phyloP scores from a whole-genome alignment of 31 red algal genomes.

The Odonthalia washingtoniensis region DNA sequence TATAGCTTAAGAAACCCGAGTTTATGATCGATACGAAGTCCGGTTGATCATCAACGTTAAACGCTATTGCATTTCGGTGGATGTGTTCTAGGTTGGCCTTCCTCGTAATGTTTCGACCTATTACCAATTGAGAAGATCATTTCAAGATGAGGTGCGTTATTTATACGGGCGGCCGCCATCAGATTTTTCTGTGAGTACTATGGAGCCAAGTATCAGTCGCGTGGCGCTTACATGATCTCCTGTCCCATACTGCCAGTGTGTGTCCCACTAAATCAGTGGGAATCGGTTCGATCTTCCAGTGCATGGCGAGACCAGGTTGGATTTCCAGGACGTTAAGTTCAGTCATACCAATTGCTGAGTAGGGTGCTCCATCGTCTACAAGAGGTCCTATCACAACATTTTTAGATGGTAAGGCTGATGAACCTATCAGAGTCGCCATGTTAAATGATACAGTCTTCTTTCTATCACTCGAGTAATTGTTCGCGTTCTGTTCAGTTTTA shows the following conservation, averaged over 20 bases:
- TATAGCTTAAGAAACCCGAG: background rate
- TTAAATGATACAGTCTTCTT: too few relatives aligned
- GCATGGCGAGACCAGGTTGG: background rate
- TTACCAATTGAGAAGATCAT: background rate
- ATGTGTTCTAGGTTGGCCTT: background rate
- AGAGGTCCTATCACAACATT: too few relatives aligned
- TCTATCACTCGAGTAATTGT: too few relatives aligned
- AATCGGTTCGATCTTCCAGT: background rate
- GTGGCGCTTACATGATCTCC: background rate
- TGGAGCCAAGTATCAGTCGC: background rate
- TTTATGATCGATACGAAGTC: background rate
- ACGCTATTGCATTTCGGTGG: background rate
- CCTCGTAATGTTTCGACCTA: background rate
- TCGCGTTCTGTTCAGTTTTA: too few relatives aligned
- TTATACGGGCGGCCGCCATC: background rate
- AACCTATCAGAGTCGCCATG: too few relatives aligned
- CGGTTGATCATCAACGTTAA: background rate
- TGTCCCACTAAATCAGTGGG: background rate
- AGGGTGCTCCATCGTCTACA: too few relatives aligned
- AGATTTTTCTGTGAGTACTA: too few relatives aligned
- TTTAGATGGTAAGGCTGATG: too few relatives aligned
- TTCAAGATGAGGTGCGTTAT: conserved; percentile 4
- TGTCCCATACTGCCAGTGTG: background rate
- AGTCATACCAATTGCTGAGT: too few relatives aligned
- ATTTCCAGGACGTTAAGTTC: background rate